Percentiles rank a stretch among this genome's conserved stretches.
Evolutionary conservation across 1,139 yeast species (phyloP).

Genomic region (Blastobotrys ciferrii): DNA sequence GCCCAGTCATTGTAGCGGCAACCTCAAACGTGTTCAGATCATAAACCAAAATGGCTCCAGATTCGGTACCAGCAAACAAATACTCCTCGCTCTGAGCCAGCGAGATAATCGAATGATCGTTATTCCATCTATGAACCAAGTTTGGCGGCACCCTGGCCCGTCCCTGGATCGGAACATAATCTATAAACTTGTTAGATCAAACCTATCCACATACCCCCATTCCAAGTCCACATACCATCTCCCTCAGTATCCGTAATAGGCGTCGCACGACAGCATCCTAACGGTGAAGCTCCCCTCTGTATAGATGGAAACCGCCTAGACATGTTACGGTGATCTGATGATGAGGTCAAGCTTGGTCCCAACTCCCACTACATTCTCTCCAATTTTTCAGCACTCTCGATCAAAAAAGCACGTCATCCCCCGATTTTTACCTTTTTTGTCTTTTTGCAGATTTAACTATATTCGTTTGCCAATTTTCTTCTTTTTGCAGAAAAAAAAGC

Average conservation of each 20-base stretch:
- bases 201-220: no score
- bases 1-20: constrained; percentile 49
- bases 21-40: constrained; percentile 65
- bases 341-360: no score
- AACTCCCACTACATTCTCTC: no score
- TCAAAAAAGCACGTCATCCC: not conserved
- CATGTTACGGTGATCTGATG: not conserved
- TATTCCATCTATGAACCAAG: constrained; percentile 73
- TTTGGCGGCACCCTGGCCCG: constrained; percentile 21
- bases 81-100: constrained; percentile 62
- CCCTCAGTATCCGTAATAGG: constrained; percentile 14
- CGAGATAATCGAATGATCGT: constrained; percentile 71
- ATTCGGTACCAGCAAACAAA: constrained; percentile 90
- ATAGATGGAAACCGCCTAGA: not conserved
- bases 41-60: constrained; percentile 72
- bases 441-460: no score
- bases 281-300: constrained; percentile 8
- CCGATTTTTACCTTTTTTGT: not conserved
- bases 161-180: constrained; percentile 17
- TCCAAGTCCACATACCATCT: no score
- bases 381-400: no score
- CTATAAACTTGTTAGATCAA: no score
- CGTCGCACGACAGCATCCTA: constrained; percentile 26
- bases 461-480: no score
- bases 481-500: no score